Evolutionary conservation across 2,329 filamentous ascomycete genomes (phyloP), one percentile per base, ranked within the genome.

Genomic region (Pseudogymnoascus sp.): DNA sequence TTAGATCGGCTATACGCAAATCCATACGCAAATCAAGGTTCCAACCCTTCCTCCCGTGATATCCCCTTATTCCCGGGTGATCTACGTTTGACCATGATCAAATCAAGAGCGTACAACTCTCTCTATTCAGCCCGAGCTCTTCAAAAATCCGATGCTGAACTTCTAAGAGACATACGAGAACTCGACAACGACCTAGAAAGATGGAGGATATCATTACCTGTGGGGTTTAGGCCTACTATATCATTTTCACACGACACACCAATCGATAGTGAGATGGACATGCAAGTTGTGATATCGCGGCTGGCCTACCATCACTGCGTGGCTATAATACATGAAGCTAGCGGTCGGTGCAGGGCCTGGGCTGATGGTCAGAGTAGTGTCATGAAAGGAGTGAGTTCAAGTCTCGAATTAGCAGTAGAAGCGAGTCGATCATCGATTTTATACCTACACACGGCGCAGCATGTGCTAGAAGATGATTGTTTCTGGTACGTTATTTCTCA

Each of bases 231-330:
- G 1, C 83, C 83, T 0, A 77, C 75, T 0, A 71, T 85, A 7
- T 79, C 80, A 0, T 77, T 80, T 28, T 51, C 45, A 14, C 74
- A 74, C 0, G 69, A 75, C 6, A 70, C 75, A 3, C 64, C 71
- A 7, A 69, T 63, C 1, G 64, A 70, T 0, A 71, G 73, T 62
- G 69, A 70, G 0, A 71, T 75, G 14, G 78, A 73, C 61, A 82
- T 84, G 77, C 75, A 79, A 4, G 73, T 75, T 2, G 78, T 83
- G 13, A 75, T 80, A 54, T 69, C 83, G 2, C 78, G 81, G 14
- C 71, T 85, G 4, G 81, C 85, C 61, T 86, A 86, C 62, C 79
- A 85, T 65, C 77, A 84, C 63, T 77, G 84, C 45, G 76, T 85
- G 71, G 79, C 79, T 1, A 78, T 79, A 6, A 85, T 86, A 16